Conservation (phyloP, 768 basidiomycete genomes). For the Mycena leptocephala region DNA sequence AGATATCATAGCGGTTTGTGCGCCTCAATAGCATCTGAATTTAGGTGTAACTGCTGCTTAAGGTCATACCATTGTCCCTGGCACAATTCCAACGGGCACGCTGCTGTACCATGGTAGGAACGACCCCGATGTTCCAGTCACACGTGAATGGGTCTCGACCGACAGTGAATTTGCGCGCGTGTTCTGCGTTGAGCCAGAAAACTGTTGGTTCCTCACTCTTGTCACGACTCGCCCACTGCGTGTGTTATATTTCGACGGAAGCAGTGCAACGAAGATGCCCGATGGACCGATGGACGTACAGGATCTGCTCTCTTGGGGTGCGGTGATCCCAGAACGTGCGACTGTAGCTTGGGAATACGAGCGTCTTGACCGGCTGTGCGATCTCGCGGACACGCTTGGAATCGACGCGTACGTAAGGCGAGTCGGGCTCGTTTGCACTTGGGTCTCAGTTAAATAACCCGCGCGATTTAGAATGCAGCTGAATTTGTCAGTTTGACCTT, state of each 20-base stretch:
- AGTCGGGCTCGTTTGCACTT: background rate
- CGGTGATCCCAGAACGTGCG: constrained; percentile 23
- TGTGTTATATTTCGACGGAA: constrained; percentile 59
- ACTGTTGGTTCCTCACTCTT: constrained; percentile 44
- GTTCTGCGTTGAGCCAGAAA: constrained; percentile 6
- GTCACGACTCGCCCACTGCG: constrained; percentile 47
- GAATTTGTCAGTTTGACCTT: constrained; percentile 57
- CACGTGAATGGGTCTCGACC: constrained; percentile 55
- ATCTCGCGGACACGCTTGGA: constrained; percentile 57
- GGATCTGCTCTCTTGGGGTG: constrained; percentile 54
- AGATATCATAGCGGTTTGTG: too few relatives aligned
- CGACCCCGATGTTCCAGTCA: constrained; percentile 42
- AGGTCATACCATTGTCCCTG: constrained; percentile 55
- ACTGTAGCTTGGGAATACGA: constrained; percentile 44
- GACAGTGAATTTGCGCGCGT: constrained; percentile 57
- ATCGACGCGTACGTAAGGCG: constrained; percentile 67
- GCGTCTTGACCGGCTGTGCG: constrained; percentile 58
- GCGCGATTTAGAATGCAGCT: constrained; percentile 58
- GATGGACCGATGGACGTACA: constrained; percentile 54
- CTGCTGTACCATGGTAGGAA: constrained; percentile 55
- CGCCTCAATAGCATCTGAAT: too few relatives aligned
- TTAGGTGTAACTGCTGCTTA: too few relatives aligned
- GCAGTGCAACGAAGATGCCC: constrained; percentile 50
- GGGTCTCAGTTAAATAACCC: constrained; percentile 13
- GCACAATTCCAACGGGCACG: constrained; percentile 52